phyloP scores from a whole-genome alignment of 2,329 filamentous ascomycete species.

The Dendrostoma leiphaemia region DNA sequence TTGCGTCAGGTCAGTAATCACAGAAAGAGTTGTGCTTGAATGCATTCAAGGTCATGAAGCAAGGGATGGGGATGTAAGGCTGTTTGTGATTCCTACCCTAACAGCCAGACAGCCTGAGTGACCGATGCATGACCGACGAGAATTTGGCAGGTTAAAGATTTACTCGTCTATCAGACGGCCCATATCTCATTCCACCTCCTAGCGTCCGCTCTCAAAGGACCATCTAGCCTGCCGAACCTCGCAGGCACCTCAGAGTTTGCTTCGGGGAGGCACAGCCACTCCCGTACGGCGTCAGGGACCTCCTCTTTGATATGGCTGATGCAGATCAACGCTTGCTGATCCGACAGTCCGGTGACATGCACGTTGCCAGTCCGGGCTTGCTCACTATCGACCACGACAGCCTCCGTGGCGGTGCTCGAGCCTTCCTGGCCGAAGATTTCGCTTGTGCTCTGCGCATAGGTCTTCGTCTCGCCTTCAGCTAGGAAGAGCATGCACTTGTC shows the following conservation, averaged over 20 bases:
- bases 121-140: background rate
- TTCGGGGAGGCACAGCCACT: slow-evolving; percentile 86
- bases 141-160: background rate
- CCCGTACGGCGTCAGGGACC: slow-evolving; percentile 76
- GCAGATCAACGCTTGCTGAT: slow-evolving; percentile 80
- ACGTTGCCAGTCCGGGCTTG: slow-evolving; percentile 42
- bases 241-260: slow-evolving; percentile 60
- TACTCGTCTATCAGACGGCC: slow-evolving; percentile 36
- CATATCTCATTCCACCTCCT: slow-evolving; percentile 66
- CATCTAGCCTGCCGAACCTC: slow-evolving; percentile 62
- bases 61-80: background rate
- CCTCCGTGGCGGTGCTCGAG: slow-evolving; percentile 21
- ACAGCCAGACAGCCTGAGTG: no score
- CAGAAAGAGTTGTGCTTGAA: no score
- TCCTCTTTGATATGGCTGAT: slow-evolving; percentile 91
- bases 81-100: no score
- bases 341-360: slow-evolving; percentile 60
- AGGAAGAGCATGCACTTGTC: slow-evolving; percentile 87
- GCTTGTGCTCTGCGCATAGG: slow-evolving; percentile 27
- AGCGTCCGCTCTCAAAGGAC: slow-evolving; percentile 56
- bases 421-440: slow-evolving; percentile 1
- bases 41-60: background rate
- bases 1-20: no score
- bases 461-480: slow-evolving; percentile 57
- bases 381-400: slow-evolving; percentile 45